A percentile compares a stretch with the other conserved stretches of the same genome.
phyloP scores from a whole-genome alignment of 2,329 filamentous ascomycete species.

The Nemania bipapillata region DNA sequence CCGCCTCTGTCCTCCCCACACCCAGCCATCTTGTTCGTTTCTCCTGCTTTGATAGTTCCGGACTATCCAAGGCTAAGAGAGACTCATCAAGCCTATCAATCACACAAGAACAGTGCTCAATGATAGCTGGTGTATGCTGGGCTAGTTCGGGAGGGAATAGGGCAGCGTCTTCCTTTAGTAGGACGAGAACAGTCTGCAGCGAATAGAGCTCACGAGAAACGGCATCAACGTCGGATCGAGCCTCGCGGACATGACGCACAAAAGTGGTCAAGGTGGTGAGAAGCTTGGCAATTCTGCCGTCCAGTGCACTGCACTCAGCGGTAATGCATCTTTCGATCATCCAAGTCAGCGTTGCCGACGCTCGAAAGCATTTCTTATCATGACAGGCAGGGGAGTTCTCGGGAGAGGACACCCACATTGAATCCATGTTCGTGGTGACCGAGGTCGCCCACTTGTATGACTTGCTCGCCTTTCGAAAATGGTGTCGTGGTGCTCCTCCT shows the following conservation, averaged over 20 bases:
- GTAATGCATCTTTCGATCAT: constrained; percentile 53
- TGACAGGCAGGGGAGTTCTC: constrained; percentile 32
- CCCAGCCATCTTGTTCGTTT: constrained; percentile 55
- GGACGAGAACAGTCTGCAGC: constrained; percentile 54
- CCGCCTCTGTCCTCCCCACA: constrained; percentile 50
- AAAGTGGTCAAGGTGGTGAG: constrained; percentile 51
- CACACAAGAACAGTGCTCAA: constrained; percentile 53
- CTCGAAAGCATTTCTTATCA: constrained; percentile 36
- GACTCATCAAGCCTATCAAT: constrained; percentile 54
- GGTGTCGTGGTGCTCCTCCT: background rate
- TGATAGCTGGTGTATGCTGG: constrained; percentile 51
- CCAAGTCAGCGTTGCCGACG: constrained; percentile 45
- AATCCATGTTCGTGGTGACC: constrained; percentile 43
- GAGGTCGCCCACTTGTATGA: constrained; percentile 34
- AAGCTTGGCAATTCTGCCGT: constrained; percentile 52
- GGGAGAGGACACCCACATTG: constrained; percentile 42
- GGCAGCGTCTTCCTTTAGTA: constrained; percentile 55
- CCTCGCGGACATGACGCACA: constrained; percentile 56
- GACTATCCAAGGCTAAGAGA: constrained; percentile 49
- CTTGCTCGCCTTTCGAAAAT: background rate
- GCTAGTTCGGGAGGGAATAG: constrained; percentile 53
- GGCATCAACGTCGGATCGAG: constrained; percentile 54
- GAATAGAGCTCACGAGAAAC: constrained; percentile 57
- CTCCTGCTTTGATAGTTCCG: constrained; percentile 51
- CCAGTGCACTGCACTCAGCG: constrained; percentile 54